phyloP scores from a whole-genome alignment of 2,329 filamentous ascomycete genomes.

The Colletotrichum karsti region DNA sequence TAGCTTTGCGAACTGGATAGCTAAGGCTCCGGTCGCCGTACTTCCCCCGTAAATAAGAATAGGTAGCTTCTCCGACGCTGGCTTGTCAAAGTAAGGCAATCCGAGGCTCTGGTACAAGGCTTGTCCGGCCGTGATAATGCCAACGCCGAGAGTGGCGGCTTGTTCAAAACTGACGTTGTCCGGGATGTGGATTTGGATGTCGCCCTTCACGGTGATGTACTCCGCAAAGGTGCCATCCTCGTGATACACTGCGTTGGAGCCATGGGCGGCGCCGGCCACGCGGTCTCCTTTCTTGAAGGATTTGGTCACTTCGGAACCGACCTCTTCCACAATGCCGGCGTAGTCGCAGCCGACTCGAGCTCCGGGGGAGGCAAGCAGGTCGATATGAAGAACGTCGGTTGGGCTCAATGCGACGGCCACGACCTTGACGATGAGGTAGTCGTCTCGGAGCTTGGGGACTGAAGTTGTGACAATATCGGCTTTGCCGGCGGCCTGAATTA shows the following conservation, averaged over 20 bases:
- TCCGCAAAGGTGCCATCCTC: slow-evolving; percentile 52
- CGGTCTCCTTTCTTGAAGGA: slow-evolving; percentile 56
- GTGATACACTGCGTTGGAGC: slow-evolving; percentile 29
- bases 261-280: slow-evolving; percentile 50
- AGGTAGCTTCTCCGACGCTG: neutral
- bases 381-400: slow-evolving; percentile 40
- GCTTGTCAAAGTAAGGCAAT: slow-evolving; percentile 51
- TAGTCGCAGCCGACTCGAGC: slow-evolving; percentile 52
- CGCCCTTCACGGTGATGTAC: slow-evolving; percentile 46
- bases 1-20: slow-evolving; percentile 52
- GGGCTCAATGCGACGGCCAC: slow-evolving; percentile 41
- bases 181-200: slow-evolving; percentile 51
- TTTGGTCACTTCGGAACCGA: slow-evolving; percentile 52
- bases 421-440: slow-evolving; percentile 38
- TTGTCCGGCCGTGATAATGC: slow-evolving; percentile 52
- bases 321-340: slow-evolving; percentile 53
- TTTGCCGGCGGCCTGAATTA: neutral
- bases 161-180: slow-evolving; percentile 52
- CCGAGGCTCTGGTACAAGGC: slow-evolving; percentile 54
- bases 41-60: slow-evolving; percentile 55
- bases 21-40: slow-evolving; percentile 64
- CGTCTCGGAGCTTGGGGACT: slow-evolving; percentile 15
- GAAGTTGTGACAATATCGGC: neutral
- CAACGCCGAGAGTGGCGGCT: slow-evolving; percentile 53
- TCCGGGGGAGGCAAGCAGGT: slow-evolving; percentile 27